These are phyloP conservation scores for Adansonia grandidieri DNA, from an alignment of 441 rosid species.

Conservation along the genomic window DNA sequence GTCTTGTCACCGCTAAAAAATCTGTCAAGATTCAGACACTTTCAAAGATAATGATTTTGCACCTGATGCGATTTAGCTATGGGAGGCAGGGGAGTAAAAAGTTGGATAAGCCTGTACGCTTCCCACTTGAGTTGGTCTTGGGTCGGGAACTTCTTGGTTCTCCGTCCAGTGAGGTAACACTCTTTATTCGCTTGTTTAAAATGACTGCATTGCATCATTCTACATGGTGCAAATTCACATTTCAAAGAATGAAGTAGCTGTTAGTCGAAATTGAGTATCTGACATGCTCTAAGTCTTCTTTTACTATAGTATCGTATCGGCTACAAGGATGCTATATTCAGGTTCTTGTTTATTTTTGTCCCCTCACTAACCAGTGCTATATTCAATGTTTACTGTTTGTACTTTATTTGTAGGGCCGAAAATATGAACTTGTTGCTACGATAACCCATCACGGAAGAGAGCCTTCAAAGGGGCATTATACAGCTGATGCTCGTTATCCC, in stretches of 20 bases:
- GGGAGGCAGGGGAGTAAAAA: conserved; percentile 93
- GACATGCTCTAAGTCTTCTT: background rate
- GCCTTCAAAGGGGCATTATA: conserved; percentile 91
- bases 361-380: background rate
- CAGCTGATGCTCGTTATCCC: conserved; percentile 72
- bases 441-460: conserved; percentile 92
- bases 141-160: conserved; percentile 69
- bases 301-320: background rate
- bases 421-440: conserved; percentile 88
- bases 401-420: conserved; percentile 59
- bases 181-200: background rate
- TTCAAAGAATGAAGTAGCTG: background rate
- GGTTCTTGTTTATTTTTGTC: background rate
- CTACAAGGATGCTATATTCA: background rate
- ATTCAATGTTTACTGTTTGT: background rate
- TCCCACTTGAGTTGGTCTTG: conserved; percentile 76
- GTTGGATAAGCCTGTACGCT: conserved; percentile 79
- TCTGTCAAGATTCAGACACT: conserved; percentile 74
- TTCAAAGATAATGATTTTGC: conserved; percentile 89
- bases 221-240: background rate
- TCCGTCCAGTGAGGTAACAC: conserved; percentile 60
- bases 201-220: background rate
- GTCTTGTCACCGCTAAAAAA: conserved; percentile 82
- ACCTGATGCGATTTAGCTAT: conserved; percentile 87
- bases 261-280: background rate